These are phyloP conservation scores for Boletus subparvulus DNA, from an alignment of 768 basidiomycete genomes.

Conservation along the genomic window DNA sequence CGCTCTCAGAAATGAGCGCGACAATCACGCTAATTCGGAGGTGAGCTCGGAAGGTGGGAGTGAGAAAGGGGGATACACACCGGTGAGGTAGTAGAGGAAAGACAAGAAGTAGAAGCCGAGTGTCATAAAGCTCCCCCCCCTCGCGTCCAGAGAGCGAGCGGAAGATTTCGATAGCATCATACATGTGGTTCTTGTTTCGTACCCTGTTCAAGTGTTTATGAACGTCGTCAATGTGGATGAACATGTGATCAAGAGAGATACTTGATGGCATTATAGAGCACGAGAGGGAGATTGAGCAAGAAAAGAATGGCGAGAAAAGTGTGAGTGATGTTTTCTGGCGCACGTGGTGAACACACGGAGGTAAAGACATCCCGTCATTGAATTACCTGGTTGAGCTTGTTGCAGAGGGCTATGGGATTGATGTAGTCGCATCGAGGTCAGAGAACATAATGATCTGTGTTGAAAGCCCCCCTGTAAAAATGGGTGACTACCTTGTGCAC, in stretches of 20 bases:
- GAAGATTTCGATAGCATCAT: slow-evolving; percentile 99
- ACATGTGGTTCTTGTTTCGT: slow-evolving; percentile 93
- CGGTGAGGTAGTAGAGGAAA: slow-evolving; percentile 89
- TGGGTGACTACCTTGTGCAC: too few species aligned
- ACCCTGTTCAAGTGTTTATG: slow-evolving; percentile 55
- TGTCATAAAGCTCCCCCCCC: slow-evolving; percentile 94
- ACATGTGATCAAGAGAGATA: slow-evolving; percentile 38
- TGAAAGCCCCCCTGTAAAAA: too few species aligned
- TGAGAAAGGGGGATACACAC: slow-evolving; percentile 45
- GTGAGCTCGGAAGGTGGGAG: neutral
- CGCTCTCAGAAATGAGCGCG: slow-evolving; percentile 79
- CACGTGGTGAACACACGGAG: neutral
- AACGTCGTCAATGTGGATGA: neutral
- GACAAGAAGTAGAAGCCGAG: slow-evolving; percentile 91
- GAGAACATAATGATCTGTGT: slow-evolving; percentile 99
- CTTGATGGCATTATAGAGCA: slow-evolving; percentile 95
- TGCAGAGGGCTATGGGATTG: slow-evolving; percentile 99
- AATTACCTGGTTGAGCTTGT: slow-evolving; percentile 94
- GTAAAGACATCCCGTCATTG: neutral
- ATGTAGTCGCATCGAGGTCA: slow-evolving; percentile 99
- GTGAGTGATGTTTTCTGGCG: slow-evolving; percentile 91
- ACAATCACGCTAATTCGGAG: slow-evolving; percentile 72
- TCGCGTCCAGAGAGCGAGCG: slow-evolving; percentile 91
- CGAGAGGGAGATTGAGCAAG: slow-evolving; percentile 83
- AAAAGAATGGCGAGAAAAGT: slow-evolving; percentile 88